A percentile compares a stretch with the other conserved stretches of the same genome.
phyloP scores from a whole-genome alignment of 2,329 filamentous ascomycete genomes.

The Aspergillus flavus region DNA sequence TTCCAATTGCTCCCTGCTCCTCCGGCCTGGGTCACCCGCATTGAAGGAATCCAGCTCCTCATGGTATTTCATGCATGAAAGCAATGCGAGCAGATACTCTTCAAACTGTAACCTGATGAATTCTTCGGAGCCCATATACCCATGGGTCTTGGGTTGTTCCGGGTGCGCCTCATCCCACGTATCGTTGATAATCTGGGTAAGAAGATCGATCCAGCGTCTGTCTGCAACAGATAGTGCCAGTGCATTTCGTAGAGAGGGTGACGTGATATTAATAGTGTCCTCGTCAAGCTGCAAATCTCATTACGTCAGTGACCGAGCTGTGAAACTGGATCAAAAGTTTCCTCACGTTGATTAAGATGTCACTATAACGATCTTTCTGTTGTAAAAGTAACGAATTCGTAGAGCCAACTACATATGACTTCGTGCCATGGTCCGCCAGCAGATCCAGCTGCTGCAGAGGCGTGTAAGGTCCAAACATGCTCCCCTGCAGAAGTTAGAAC shows the following conservation, averaged over 20 bases:
- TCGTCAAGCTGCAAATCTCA: slow-evolving; percentile 69
- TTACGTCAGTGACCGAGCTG: neutral
- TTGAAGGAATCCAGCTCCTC: slow-evolving; percentile 60
- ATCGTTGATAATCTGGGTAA: slow-evolving; percentile 90
- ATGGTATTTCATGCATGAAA: slow-evolving; percentile 89
- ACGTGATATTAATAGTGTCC: slow-evolving; percentile 79
- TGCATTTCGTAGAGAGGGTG: slow-evolving; percentile 73
- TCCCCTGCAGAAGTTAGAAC: slow-evolving; percentile 63
- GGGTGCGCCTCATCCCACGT: slow-evolving; percentile 96
- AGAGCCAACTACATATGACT: slow-evolving; percentile 95
- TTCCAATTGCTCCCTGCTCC: slow-evolving; percentile 55
- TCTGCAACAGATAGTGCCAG: slow-evolving; percentile 82
- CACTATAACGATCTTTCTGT: slow-evolving; percentile 93
- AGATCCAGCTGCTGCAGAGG: slow-evolving; percentile 94
- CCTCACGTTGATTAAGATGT: slow-evolving; percentile 81
- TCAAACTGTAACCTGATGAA: slow-evolving; percentile 97
- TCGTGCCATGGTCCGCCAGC: slow-evolving; percentile 88
- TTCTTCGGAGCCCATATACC: slow-evolving; percentile 93
- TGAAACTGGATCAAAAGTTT: neutral
- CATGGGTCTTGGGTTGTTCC: slow-evolving; percentile 86
- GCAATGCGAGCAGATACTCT: slow-evolving; percentile 87
- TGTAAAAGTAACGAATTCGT: slow-evolving; percentile 93
- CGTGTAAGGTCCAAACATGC: slow-evolving; percentile 94
- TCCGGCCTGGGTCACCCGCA: slow-evolving; percentile 45
- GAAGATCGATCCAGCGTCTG: slow-evolving; percentile 92